Conservation (phyloP, 2,329 filamentous ascomycete genomes). For the Monilinia polystroma region DNA sequence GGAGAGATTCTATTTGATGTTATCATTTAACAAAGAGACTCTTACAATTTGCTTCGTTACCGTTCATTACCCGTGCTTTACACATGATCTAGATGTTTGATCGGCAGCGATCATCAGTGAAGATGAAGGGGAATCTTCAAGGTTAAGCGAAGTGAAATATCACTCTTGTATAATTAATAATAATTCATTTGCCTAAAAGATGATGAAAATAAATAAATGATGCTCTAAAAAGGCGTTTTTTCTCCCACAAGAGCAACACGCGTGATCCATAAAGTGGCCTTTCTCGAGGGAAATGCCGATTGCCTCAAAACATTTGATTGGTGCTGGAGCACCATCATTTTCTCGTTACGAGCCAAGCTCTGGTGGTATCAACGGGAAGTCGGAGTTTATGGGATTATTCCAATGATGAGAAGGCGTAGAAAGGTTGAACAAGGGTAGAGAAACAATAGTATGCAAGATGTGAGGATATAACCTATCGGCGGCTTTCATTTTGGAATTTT, state of each 20-base stretch:
- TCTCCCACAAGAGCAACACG: constrained; percentile 24
- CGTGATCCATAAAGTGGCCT: constrained; percentile 27
- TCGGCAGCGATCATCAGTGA: constrained; percentile 16
- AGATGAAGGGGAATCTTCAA: constrained; percentile 19
- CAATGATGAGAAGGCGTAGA: constrained; percentile 22
- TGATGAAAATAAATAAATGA: constrained; percentile 17
- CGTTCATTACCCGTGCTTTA: constrained; percentile 8
- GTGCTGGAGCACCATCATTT: constrained; percentile 27
- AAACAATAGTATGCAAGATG: constrained; percentile 33
- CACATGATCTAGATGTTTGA: constrained; percentile 13
- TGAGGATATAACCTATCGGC: constrained; percentile 33
- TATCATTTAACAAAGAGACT: neutral
- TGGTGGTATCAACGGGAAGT: constrained; percentile 29
- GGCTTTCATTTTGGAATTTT: constrained; percentile 20
- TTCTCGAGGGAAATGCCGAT: constrained; percentile 24
- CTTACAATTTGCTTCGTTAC: neutral
- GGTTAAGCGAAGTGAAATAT: constrained; percentile 17
- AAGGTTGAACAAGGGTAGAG: constrained; percentile 31
- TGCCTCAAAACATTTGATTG: constrained; percentile 38
- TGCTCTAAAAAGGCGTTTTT: neutral
- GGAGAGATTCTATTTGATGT: constrained; percentile 6
- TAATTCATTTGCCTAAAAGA: neutral
- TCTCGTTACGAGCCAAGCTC: constrained; percentile 27
- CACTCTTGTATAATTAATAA: neutral
- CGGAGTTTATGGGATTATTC: constrained; percentile 22